Percentiles rank a stretch among this genome's conserved stretches.
Conservation (phyloP, 495 filamentous ascomycete genomes). For the Talaromyces borbonicus region DNA sequence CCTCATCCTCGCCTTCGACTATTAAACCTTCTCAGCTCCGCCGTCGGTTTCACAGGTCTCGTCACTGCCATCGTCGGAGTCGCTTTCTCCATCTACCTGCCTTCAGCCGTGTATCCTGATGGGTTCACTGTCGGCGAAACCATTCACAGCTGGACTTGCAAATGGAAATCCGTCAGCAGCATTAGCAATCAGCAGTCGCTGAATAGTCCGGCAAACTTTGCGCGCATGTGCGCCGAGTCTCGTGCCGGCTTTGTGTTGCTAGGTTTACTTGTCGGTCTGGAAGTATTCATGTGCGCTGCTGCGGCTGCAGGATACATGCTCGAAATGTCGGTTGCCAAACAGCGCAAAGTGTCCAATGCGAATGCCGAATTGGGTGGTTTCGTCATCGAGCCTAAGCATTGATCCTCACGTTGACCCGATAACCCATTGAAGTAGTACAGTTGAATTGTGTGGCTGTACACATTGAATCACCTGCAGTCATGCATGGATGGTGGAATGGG, state of each 20-base stretch:
- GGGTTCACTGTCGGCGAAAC: conserved; percentile 34
- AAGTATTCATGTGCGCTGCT: conserved; percentile 31
- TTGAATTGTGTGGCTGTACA: too few species aligned
- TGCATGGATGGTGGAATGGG: too few species aligned
- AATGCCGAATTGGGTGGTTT: conserved; percentile 1
- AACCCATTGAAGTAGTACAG: too few species aligned
- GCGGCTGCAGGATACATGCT: conserved; percentile 31
- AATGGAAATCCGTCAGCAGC: conserved; percentile 26
- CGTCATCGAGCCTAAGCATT: conserved; percentile 8
- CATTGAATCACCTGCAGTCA: too few species aligned
- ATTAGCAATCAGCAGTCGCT: neutral
- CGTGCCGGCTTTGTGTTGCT: conserved; percentile 32
- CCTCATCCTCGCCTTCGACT: conserved; percentile 26
- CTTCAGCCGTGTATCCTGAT: conserved; percentile 26
- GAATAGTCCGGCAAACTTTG: conserved; percentile 27
- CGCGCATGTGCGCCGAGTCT: conserved; percentile 32
- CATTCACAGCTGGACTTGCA: conserved; percentile 44
- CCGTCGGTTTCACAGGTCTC: conserved; percentile 26
- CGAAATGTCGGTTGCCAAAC: conserved; percentile 27
- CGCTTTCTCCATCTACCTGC: conserved; percentile 33
- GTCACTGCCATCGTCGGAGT: conserved; percentile 30
- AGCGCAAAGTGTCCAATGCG: conserved; percentile 11
- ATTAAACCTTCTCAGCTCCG: conserved; percentile 29
- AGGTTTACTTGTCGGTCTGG: conserved; percentile 32
- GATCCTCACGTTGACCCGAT: neutral